phyloP scores from a whole-genome alignment of 306 rosid genomes.

The Oxytropis ochrocephala region DNA sequence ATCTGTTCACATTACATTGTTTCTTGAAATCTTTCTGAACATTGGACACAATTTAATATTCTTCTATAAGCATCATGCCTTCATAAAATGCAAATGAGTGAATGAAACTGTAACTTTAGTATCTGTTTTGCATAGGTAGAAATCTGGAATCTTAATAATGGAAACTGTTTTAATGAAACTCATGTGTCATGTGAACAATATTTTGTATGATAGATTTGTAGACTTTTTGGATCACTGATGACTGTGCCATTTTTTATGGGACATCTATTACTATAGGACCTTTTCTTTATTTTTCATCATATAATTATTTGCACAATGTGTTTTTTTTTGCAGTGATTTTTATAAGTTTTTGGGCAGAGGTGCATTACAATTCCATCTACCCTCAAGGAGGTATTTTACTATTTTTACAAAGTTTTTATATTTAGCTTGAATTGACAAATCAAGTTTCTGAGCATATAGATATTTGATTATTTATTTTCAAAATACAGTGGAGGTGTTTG shows the following conservation, averaged over 20 bases:
- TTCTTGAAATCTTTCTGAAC: conserved; percentile 2
- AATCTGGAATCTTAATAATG: neutral
- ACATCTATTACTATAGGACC: neutral
- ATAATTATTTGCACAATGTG: neutral
- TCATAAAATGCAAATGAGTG: neutral
- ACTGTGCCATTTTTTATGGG: neutral
- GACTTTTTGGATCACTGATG: neutral
- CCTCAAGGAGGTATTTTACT: conserved; percentile 85
- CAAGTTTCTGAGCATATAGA: neutral
- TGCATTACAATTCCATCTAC: conserved; percentile 89
- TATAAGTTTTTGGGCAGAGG: conserved; percentile 97
- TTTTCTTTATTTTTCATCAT: neutral
- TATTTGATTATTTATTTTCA: neutral
- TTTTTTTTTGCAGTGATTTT: conserved; percentile 54
- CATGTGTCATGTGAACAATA: neutral
- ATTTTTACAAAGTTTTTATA: conserved; percentile 11
- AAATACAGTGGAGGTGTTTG: conserved; percentile 1
- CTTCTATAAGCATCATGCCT: neutral
- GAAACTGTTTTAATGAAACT: neutral
- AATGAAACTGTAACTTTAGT: neutral
- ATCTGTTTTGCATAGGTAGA: neutral
- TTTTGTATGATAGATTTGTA: neutral
- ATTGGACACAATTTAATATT: neutral
- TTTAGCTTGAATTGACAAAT: conserved; percentile 1
- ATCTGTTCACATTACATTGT: neutral